A percentile compares a stretch with the other conserved stretches of the same genome.
These are phyloP conservation scores for Backusella sp. DNA, from an alignment of 192 early-diverging fungal genomes.

Conservation along the genomic window DNA sequence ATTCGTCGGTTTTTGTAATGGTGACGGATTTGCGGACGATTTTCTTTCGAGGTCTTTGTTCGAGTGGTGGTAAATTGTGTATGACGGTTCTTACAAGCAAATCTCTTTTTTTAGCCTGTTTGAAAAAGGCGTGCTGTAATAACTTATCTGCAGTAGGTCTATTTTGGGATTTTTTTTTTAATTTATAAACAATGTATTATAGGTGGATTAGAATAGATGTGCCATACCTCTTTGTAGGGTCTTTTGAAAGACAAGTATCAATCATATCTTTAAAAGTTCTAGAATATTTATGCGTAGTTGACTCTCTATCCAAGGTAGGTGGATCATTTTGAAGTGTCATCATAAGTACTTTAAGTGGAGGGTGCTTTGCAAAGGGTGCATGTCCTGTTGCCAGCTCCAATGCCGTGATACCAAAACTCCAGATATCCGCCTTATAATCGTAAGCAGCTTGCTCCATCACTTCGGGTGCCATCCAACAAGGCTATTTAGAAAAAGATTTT, in stretches of 20 bases:
- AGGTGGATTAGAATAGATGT: not conserved
- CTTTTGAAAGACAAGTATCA: slow-evolving; percentile 77
- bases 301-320: slow-evolving; percentile 78
- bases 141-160: slow-evolving; percentile 80
- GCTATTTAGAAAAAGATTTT: slow-evolving; percentile 17
- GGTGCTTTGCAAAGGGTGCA: slow-evolving; percentile 87
- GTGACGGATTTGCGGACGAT: slow-evolving; percentile 44
- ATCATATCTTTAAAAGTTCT: slow-evolving; percentile 87
- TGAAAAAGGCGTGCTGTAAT: slow-evolving; percentile 77
- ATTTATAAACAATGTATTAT: no score
- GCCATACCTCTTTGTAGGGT: slow-evolving; percentile 64
- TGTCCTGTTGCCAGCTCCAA: slow-evolving; percentile 85
- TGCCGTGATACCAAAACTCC: slow-evolving; percentile 89
- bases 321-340: slow-evolving; percentile 85
- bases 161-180: not conserved
- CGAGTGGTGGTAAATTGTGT: slow-evolving; percentile 63
- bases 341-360: slow-evolving; percentile 88
- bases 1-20: slow-evolving; percentile 55
- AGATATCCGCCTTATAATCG: slow-evolving; percentile 89
- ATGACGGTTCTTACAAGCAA: slow-evolving; percentile 61
- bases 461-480: slow-evolving; percentile 73
- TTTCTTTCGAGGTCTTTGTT: slow-evolving; percentile 62
- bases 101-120: slow-evolving; percentile 66
- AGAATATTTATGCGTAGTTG: slow-evolving; percentile 70
- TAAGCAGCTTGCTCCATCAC: slow-evolving; percentile 93